These are phyloP conservation scores for Ogataea ganodermae DNA, from an alignment of 805 yeast genomes.

Conservation along the genomic window DNA sequence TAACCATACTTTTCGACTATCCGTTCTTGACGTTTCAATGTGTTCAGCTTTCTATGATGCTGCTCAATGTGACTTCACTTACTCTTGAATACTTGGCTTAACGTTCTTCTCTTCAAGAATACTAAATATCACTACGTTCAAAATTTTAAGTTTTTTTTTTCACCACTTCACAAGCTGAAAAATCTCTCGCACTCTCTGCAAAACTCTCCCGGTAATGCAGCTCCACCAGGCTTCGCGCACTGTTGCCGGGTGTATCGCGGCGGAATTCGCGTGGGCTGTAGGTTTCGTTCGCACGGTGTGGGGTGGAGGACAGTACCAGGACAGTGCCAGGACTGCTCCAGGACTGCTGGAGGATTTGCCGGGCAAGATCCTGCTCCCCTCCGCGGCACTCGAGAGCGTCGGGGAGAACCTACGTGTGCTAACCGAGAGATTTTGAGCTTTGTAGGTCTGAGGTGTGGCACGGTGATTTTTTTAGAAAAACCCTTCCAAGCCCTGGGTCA, in stretches of 20 bases:
- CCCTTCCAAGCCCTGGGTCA: not conserved
- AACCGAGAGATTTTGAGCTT: not conserved
- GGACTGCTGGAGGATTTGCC: not conserved
- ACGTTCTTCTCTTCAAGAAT: slow-evolving; percentile 6
- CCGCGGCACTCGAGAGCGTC: not conserved
- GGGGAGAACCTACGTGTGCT: no score
- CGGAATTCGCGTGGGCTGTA: not conserved
- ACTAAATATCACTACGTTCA: slow-evolving; percentile 8
- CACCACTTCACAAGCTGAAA: slow-evolving; percentile 7
- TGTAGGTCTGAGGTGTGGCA: slow-evolving; percentile 1
- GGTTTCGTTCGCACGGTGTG: not conserved
- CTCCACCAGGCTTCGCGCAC: slow-evolving; percentile 4
- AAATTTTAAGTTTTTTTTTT: slow-evolving; percentile 8
- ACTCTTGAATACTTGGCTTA: slow-evolving; percentile 10
- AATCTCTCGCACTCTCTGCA: slow-evolving; percentile 2
- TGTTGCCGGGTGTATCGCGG: not conserved
- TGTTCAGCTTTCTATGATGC: slow-evolving; percentile 2
- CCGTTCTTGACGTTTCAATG: not conserved
- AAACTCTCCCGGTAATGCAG: slow-evolving; percentile 1
- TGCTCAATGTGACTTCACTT: slow-evolving; percentile 6
- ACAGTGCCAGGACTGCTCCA: no score
- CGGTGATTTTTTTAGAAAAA: not conserved
- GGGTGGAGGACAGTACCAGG: no score
- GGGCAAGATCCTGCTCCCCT: not conserved
- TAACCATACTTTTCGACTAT: slow-evolving; percentile 3